Base-by-base conservation (phyloP, 1,139 yeast species). In the Candida buenavistaensis region DNA sequence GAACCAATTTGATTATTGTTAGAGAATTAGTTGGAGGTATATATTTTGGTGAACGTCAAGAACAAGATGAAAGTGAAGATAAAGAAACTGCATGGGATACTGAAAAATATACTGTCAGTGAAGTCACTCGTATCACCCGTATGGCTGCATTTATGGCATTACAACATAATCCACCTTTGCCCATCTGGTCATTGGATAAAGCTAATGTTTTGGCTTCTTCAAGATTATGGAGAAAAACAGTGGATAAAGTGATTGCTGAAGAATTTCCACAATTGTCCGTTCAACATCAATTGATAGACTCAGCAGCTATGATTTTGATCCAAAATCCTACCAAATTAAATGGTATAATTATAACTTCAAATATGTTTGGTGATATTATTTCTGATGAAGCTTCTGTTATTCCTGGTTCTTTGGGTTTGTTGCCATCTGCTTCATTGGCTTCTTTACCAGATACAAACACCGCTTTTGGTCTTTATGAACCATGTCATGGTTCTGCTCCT, bases 401-500 rank as follows among this genome's bases (percentile, higher is more conserved):
- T 51, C 98, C 98, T 27, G 98, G 98, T 23, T 90, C 97, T 14
- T 72, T 92, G 44, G 98, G 98, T 40, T 77, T 92, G 48, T 75
- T 92, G 48, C 98, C 98, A 32, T 87, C 96, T 43, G 98, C 98
- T 5, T 89, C 97, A 14, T 77, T 92, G 54, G 94, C 97, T 5
- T 87, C 97, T 12, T 75, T 92, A 53, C 98, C 98, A 39, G 97
- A 90, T 61, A 80, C 90, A 30, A 90, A 90, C 72, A 70, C 76
- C 32, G 97, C 97, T 0, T 89, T 92, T 57, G 98, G 98, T 43
- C 74, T 92, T 45, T 92, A 92, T 61, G 98, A 92, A 67, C 98
- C 98, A 47, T 90, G 97, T 58, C 98, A 92, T 61, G 98, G 98
- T 31, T 84, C 96, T 28, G 98, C 98, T 17, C 98, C 98, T 28